Base-by-base conservation (phyloP, 805 yeast genomes). In the Sugiyamaella boreocaroliniensis region DNA sequence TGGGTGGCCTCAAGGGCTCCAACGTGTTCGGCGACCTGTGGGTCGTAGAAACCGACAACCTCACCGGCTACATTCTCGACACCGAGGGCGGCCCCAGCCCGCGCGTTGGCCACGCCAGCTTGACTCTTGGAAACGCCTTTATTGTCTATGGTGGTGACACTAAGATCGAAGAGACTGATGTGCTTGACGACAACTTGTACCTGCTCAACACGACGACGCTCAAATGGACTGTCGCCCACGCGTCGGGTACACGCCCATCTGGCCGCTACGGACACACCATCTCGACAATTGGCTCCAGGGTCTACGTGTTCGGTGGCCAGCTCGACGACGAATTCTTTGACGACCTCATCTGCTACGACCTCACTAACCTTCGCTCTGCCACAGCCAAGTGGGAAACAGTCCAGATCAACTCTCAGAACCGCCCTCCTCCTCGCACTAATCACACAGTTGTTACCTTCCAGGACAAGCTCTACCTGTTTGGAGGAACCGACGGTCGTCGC, bases 131-230 rank as follows among this genome's bases (percentile, higher is more conserved):
- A 12, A 92, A 90, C 64, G 98, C 98, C 1, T 93, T 85, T 63
- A 89, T 93, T 45, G 81, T 93, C 12, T 92, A 88, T 69, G 99
- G 98, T 37, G 99, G 99, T 63, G 99, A 93, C 66, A 93, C 98
- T 1, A 78, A 79, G 59, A 85, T 82, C 48, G 69, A 65, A 40
- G 68, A 67, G 19, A 84, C 89, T 37, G 89, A 85, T 64, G 81
- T 80, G 52, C 83, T 95, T 58, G 99, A 93, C 70, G 90, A 92
- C 69, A 88, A 86, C 65, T 73, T 93, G 55, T 93, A 93, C 68
- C 77, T 93, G 62, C 85, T 93, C 72, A 86, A 86, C 68, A 84
- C 86, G 56, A 81, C 84, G 48, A 81, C 90, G 1, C 73, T 80
- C 57, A 82, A 83, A 61, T 86, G 93, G 92, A 83, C 90, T 0